These are phyloP conservation scores for Lasiosphaeriaceae sp. DNA, from an alignment of 495 filamentous ascomycete species.

Conservation along the genomic window DNA sequence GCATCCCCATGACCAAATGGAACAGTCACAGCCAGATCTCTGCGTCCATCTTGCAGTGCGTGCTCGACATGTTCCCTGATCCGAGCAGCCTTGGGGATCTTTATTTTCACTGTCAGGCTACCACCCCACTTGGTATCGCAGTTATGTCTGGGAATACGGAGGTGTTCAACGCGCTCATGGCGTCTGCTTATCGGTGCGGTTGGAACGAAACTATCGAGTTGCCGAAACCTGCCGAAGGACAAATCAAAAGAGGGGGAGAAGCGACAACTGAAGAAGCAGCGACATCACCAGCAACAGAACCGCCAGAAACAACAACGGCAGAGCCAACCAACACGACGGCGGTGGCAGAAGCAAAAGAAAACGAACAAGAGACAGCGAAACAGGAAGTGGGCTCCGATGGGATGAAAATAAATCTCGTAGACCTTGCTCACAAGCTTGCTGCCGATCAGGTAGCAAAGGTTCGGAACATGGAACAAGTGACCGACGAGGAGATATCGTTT, in stretches of 20 bases:
- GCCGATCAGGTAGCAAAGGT: neutral
- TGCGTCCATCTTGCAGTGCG: conserved; percentile 2
- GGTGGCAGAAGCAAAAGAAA: neutral
- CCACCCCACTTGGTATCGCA: neutral
- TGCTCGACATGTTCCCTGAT: conserved; percentile 2
- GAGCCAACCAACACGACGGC: neutral
- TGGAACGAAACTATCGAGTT: neutral
- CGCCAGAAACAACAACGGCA: neutral
- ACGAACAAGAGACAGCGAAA: neutral
- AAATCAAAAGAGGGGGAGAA: no score
- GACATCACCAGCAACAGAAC: neutral
- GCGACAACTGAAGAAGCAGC: neutral
- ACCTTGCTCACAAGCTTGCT: neutral
- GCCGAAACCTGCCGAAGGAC: neutral
- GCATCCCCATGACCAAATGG: neutral
- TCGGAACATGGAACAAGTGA: neutral
- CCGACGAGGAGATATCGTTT: neutral
- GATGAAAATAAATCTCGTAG: neutral
- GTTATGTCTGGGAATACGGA: neutral
- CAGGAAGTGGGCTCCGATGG: neutral
- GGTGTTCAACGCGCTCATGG: neutral
- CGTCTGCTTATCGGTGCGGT: neutral
- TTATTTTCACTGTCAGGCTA: neutral
- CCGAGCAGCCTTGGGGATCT: neutral
- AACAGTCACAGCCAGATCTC: conserved; percentile 5